Evolutionary conservation across 2,329 filamentous ascomycete genomes (phyloP).

Genomic region (Fusarium sp.): DNA sequence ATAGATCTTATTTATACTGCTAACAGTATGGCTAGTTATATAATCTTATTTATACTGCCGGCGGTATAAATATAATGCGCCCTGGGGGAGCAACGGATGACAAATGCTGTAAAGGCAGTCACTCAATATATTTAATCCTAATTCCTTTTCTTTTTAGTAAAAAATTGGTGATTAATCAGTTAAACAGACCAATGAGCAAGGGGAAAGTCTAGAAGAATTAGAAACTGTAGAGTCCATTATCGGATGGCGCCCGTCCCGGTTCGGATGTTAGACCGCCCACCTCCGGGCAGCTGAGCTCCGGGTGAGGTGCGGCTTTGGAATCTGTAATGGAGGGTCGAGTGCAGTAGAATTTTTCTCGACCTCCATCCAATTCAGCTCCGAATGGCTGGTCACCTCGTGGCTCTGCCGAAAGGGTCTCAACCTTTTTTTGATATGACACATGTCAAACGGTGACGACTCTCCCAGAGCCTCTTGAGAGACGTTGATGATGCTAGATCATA

Average conservation of each 20-base stretch:
- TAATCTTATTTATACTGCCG: too few species aligned
- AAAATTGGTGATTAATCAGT: background rate
- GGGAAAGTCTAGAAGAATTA: background rate
- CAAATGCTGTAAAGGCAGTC: conserved; percentile 14
- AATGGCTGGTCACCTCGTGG: conserved; percentile 31
- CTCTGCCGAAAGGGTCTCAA: conserved; percentile 11
- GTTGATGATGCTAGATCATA: conserved; percentile 6
- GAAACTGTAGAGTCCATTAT: background rate
- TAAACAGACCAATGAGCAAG: background rate
- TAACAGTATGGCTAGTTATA: too few species aligned
- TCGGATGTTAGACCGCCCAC: conserved; percentile 4
- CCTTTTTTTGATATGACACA: conserved; percentile 20
- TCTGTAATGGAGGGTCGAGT: conserved; percentile 16
- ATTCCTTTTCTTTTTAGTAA: background rate
- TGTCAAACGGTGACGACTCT: conserved; percentile 15
- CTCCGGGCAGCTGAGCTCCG: conserved; percentile 9
- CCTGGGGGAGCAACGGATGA: conserved; percentile 10
- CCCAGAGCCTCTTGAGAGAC: conserved; percentile 9
- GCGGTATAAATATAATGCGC: too few species aligned
- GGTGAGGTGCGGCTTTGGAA: conserved; percentile 6
- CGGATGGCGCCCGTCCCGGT: conserved; percentile 6
- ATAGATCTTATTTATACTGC: too few species aligned
- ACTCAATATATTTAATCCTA: background rate
- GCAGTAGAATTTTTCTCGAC: conserved; percentile 26
- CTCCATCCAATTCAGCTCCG: conserved; percentile 9